Evolutionary conservation across 768 basidiomycete species (phyloP).

Genomic region (Kwoniella botswanensis): DNA sequence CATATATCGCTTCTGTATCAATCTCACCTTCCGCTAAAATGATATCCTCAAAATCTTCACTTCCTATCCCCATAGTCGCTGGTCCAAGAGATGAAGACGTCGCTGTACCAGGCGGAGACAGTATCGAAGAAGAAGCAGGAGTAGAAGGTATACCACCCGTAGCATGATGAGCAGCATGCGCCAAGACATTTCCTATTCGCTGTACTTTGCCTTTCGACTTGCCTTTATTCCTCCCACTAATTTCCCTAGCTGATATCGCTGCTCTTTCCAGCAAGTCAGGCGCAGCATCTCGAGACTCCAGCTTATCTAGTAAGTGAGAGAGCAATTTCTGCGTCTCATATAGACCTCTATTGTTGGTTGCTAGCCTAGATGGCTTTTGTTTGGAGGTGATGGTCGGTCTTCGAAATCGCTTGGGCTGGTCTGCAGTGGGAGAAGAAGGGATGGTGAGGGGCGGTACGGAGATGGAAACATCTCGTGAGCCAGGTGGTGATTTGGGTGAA

Average conservation of each 20-base stretch:
- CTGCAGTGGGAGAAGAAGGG: conserved; percentile 13
- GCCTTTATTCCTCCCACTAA: conserved; percentile 59
- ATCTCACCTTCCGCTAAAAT: conserved; percentile 32
- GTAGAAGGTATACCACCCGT: neutral
- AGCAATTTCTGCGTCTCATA: conserved; percentile 73
- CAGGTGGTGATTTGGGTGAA: conserved; percentile 20
- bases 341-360: conserved; percentile 32
- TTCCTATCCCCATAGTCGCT: conserved; percentile 15
- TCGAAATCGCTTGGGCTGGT: conserved; percentile 39
- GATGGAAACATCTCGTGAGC: conserved; percentile 18
- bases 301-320: conserved; percentile 68
- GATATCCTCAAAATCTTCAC: conserved; percentile 35
- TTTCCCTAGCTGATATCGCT: conserved; percentile 61
- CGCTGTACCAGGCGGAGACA: conserved; percentile 20
- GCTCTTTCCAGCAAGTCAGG: conserved; percentile 55
- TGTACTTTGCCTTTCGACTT: conserved; percentile 47
- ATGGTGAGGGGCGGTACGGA: conserved; percentile 11
- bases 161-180: conserved; percentile 34
- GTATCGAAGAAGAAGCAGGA: conserved; percentile 8
- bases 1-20: conserved; percentile 35
- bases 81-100: neutral
- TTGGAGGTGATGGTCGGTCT: conserved; percentile 34
- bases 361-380: conserved; percentile 10
- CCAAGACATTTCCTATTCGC: conserved; percentile 39
- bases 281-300: conserved; percentile 63